Evolutionary conservation across 179 eudicot species (phyloP), one percentile per base, ranked within the genome.

Genomic region (Amaranthus tricolor): DNA sequence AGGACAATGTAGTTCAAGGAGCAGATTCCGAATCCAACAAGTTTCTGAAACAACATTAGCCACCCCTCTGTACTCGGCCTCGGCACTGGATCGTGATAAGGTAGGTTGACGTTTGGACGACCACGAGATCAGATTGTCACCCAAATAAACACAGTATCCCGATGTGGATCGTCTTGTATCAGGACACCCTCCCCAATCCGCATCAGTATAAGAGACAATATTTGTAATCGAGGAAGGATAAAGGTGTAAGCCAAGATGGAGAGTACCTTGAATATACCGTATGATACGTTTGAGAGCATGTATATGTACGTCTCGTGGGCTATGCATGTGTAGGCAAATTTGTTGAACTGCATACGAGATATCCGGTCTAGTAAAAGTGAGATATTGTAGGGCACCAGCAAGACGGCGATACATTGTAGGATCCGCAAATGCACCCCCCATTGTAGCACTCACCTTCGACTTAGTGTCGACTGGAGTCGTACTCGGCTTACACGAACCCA

Each of bases 181-280:
- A n/a, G n/a, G n/a, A n/a, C n/a, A n/a, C n/a, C n/a, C n/a, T n/a
- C n/a, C n/a, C n/a, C n/a, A n/a, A n/a, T n/a, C n/a, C n/a, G n/a
- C n/a, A n/a, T n/a, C n/a, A n/a, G n/a, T n/a, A n/a, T n/a, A n/a
- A n/a, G n/a, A n/a, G n/a, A n/a, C n/a, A n/a, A n/a, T n/a, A n/a
- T n/a, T n/a, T n/a, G n/a, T n/a, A n/a, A n/a, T n/a, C n/a, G n/a
- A n/a, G n/a, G n/a, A n/a, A n/a, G n/a, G n/a, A n/a, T n/a, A n/a
- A n/a, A n/a, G n/a, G n/a, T n/a, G n/a, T n/a, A n/a, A n/a, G n/a
- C 76, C 54, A 51, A 53, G 24, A 10, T 48, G 75, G 43, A 40
- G 9, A 19, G 73, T 53, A 8, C 73, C 73, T 9, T 55, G 10
- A 14, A 70, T 21, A 11, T 70, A 70, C 4, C 61, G 12, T 5